phyloP scores from a whole-genome alignment of 2,329 filamentous ascomycete species.

The Drechmeria coniospora region DNA sequence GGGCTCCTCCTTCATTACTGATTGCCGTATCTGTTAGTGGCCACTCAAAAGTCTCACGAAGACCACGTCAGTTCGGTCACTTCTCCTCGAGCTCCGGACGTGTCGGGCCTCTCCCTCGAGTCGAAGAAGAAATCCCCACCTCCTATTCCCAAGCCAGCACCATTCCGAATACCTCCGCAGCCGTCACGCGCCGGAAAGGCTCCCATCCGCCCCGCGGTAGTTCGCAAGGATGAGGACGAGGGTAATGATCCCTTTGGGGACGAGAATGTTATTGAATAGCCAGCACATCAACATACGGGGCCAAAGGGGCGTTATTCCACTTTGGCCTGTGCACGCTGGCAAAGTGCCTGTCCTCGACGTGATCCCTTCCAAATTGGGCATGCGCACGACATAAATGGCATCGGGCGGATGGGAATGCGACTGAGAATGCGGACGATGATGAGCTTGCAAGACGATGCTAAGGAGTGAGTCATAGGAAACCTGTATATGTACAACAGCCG shows the following conservation, averaged over 20 bases:
- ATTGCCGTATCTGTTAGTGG: conserved; percentile 23
- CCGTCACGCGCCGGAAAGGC: neutral
- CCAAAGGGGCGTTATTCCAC: too few species aligned
- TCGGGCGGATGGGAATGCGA: too few species aligned
- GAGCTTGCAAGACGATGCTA: too few species aligned
- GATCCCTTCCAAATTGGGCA: too few species aligned
- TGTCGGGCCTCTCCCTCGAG: conserved; percentile 29
- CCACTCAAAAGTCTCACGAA: conserved; percentile 34
- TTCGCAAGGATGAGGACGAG: conserved; percentile 42
- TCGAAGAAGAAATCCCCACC: too few species aligned
- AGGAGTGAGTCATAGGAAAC: too few species aligned
- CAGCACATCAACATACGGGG: conserved; percentile 13
- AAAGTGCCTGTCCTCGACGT: too few species aligned
- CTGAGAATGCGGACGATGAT: too few species aligned
- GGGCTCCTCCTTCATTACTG: conserved; percentile 5
- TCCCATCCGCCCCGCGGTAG: conserved; percentile 12
- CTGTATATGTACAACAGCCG: too few species aligned
- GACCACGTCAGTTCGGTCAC: conserved; percentile 23
- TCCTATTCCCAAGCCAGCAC: conserved; percentile 11
- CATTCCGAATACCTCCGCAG: neutral
- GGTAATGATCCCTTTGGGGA: conserved; percentile 82
- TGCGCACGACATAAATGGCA: too few species aligned
- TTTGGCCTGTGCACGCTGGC: too few species aligned
- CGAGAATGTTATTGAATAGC: conserved; percentile 47
- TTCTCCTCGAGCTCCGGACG: conserved; percentile 22